These are phyloP conservation scores for Spiraea crenata DNA, from an alignment of 331 rosid species.

Conservation along the genomic window DNA sequence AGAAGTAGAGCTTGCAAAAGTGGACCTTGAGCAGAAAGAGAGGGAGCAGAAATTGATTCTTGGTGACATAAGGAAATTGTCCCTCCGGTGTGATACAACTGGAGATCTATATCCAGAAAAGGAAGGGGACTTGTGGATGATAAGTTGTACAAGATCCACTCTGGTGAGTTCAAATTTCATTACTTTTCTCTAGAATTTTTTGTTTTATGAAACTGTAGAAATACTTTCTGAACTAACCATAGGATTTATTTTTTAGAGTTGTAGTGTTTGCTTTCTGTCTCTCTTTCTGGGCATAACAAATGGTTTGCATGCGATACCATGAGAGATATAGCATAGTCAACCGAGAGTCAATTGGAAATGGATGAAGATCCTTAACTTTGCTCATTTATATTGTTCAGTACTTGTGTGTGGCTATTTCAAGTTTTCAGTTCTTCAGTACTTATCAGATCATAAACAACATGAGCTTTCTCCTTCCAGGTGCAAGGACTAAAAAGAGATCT, in stretches of 20 bases:
- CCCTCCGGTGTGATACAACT: slow-evolving; percentile 56
- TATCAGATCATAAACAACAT: slow-evolving; percentile 16
- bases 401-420: neutral
- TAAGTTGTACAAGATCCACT: slow-evolving; percentile 62
- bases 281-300: no score
- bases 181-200: neutral
- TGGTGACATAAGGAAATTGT: slow-evolving; percentile 75
- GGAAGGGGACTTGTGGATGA: slow-evolving; percentile 93
- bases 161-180: slow-evolving; percentile 61
- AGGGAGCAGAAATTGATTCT: slow-evolving; percentile 80
- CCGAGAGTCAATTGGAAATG: no score
- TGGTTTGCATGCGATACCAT: no score
- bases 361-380: no score
- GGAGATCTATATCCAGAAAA: slow-evolving; percentile 65
- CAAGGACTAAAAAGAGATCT: slow-evolving; percentile 90
- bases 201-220: neutral
- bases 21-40: slow-evolving; percentile 80
- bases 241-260: no score
- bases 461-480: slow-evolving; percentile 56
- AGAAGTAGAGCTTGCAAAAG: slow-evolving; percentile 94
- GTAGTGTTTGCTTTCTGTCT: no score
- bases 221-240: no score
- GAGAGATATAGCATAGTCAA: no score
- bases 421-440: slow-evolving; percentile 9
- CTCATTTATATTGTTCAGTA: neutral